A percentile compares a stretch with the other conserved stretches of the same genome.
Conservation (phyloP, 768 basidiomycete genomes). For the Tricholoma sp. region DNA sequence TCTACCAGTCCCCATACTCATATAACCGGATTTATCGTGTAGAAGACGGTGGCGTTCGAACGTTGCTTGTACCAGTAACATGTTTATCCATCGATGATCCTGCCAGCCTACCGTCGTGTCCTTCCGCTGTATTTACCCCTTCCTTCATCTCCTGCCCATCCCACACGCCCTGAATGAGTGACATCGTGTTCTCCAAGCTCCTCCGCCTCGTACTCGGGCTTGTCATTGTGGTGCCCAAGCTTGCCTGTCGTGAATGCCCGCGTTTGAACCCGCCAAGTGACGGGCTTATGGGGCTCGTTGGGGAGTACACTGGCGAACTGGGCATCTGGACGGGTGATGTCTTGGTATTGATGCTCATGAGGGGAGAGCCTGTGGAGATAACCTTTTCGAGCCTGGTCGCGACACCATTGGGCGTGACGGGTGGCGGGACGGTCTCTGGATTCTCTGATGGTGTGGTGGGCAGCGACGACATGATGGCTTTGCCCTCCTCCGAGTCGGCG, state of each 20-base stretch:
- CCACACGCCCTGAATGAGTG: constrained; percentile 88
- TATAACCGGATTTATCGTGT: not conserved
- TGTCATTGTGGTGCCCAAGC: constrained; percentile 92
- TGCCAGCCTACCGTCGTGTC: constrained; percentile 29
- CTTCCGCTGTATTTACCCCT: constrained; percentile 35
- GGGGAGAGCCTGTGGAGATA: constrained; percentile 18
- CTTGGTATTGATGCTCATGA: constrained; percentile 32
- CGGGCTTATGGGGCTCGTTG: constrained; percentile 32
- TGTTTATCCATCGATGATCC: constrained; percentile 17
- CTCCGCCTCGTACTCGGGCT: constrained; percentile 89
- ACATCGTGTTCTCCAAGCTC: constrained; percentile 93
- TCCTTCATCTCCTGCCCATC: constrained; percentile 55
- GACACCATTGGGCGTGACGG: constrained; percentile 43
- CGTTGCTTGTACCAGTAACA: constrained; percentile 1
- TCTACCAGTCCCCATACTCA: not conserved
- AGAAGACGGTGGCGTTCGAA: not conserved
- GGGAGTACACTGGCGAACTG: constrained; percentile 23
- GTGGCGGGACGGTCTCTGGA: constrained; percentile 30
- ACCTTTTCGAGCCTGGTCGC: constrained; percentile 38
- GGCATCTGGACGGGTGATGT: constrained; percentile 18
- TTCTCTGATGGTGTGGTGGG: constrained; percentile 56
- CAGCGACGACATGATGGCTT: constrained; percentile 50
- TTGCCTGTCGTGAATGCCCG: constrained; percentile 71
- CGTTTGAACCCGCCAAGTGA: constrained; percentile 53
- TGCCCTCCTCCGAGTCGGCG: constrained; percentile 65